Evolutionary conservation across 352 stramenopile species (phyloP), one percentile per base, ranked within the genome.

Genomic region (Blastocystis sp.): DNA sequence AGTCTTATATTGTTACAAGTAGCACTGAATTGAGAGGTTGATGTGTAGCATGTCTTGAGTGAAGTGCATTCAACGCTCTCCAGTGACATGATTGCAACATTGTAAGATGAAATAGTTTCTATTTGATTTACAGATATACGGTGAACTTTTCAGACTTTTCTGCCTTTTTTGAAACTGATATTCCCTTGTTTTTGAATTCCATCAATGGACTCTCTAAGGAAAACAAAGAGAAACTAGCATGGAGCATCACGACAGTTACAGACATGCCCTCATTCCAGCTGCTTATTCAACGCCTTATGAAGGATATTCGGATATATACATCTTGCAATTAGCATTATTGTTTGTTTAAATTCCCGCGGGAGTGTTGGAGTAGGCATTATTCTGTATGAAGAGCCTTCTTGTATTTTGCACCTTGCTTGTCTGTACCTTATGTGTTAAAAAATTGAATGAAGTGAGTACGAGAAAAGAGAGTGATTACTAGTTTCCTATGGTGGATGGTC

Each of bases 241-340:
- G 73, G 73, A 42, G 42, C 13, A n/a, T 84, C 27, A 33, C 27
- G 4, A 30, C 73, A 9, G 73, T 84, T 35, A 66, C 73, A 0
- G 73, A 84, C 44, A 84, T 84, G 73, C 73, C 73, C 15, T 84
- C 73, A 33, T 84, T 84, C 73, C 73, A 84, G 51, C 48, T 35
- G 11, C 53, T 64, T 30, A 69, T 84, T 24, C 22, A 68, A 69
- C 30, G 42, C 19, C 48, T 84, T 19, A 62, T 84, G 11, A 84
- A 84, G 40, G 73, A 84, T 44, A 84, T 84, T 84, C 73, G 53
- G 15, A 84, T 84, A 17, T 84, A 84, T 53, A 35, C 73, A 40
- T 73, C 60, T 40, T 73, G 60, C 60, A 40, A 44, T 42, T 6
- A 24, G 44, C 37, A 53, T 22, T 57, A 9, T 19, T 56, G 15